Evolutionary conservation across 192 early-diverging fungal species (phyloP), one percentile per base, ranked within the genome.

Genomic region (Lobosporangium transversale): DNA sequence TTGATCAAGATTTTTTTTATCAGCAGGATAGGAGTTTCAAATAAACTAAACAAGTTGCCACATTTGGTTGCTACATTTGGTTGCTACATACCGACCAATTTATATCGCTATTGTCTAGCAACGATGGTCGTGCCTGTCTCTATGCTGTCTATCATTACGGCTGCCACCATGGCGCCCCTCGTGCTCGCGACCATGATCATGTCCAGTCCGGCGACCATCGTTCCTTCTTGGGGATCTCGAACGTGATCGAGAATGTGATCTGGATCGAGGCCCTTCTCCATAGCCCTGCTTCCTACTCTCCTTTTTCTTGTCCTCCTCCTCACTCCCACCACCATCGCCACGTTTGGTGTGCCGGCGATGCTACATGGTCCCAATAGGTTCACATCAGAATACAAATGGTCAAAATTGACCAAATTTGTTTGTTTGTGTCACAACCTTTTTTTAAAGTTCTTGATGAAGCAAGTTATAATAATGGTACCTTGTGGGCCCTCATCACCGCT

Each of bases 401-500:
- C 57, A 18, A 15, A 18, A 4, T 55, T 21, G 17, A 5, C 57
- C n/a, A n/a, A 24, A 15, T 59, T 24, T 59, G 26, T 21, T 40
- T 58, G 36, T 29, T 43, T 58, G 5, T 29, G 0, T 10, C 32
- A 15, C 51, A 24, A 17, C 18, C 2, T 17, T 18, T 36, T 51
- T 15, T n/a, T n/a, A 49, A 49, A n/a, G n/a, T n/a, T n/a, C n/a
- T n/a, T n/a, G n/a, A n/a, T n/a, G n/a, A n/a, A n/a, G n/a, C n/a
- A n/a, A n/a, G n/a, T n/a, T 49, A 49, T 49, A 49, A n/a, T 33
- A 40, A 3, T 5, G 32, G 21, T 30, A 76, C 73, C 65, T 76
- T 76, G 37, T 54, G 73, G 12, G 73, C 63, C 7, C 78, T 45
- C 57, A 79, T 70, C 24, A 79, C 55, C 2, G 66, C 66, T 44